Evolutionary conservation across 1,284 basidiomycete genomes (phyloP).

Genomic region (Pseudozyma pruni): DNA sequence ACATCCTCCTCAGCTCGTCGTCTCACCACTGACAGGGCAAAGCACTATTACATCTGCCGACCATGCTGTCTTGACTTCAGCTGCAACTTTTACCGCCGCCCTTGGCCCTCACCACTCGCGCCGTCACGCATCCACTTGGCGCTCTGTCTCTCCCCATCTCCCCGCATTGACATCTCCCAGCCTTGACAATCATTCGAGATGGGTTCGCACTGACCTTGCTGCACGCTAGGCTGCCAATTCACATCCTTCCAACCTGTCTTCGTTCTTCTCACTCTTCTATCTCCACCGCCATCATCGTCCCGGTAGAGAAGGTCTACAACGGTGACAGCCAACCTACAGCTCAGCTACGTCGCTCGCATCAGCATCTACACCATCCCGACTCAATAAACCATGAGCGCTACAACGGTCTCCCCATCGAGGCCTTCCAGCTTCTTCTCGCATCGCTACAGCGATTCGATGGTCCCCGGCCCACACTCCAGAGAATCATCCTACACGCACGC

Average conservation of each 20-base stretch:
- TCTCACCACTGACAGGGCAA: no score
- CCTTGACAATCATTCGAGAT: slow-evolving; percentile 9
- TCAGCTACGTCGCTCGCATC: not conserved
- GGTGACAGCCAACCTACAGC: no score
- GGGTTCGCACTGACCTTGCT: slow-evolving; percentile 2
- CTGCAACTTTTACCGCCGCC: slow-evolving; percentile 2
- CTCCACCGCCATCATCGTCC: slow-evolving; percentile 1
- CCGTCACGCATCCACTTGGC: not conserved
- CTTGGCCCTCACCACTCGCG: slow-evolving; percentile 21
- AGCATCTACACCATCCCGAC: not conserved
- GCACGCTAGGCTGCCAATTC: no score
- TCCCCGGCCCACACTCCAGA: slow-evolving; percentile 12
- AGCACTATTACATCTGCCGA: not conserved
- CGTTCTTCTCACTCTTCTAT: not conserved
- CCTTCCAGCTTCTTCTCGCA: slow-evolving; percentile 13
- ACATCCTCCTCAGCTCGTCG: no score
- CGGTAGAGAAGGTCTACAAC: no score
- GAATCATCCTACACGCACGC: slow-evolving; percentile 7
- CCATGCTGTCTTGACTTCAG: slow-evolving; percentile 10
- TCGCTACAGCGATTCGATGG: slow-evolving; percentile 17
- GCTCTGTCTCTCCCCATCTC: not conserved
- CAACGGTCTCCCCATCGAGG: slow-evolving; percentile 13
- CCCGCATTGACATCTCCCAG: slow-evolving; percentile 2
- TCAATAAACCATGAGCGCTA: slow-evolving; percentile 18
- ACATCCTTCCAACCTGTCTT: slow-evolving; percentile 8